Base-by-base conservation (phyloP, 179 eudicot genomes). In the Carnegiea gigantea region DNA sequence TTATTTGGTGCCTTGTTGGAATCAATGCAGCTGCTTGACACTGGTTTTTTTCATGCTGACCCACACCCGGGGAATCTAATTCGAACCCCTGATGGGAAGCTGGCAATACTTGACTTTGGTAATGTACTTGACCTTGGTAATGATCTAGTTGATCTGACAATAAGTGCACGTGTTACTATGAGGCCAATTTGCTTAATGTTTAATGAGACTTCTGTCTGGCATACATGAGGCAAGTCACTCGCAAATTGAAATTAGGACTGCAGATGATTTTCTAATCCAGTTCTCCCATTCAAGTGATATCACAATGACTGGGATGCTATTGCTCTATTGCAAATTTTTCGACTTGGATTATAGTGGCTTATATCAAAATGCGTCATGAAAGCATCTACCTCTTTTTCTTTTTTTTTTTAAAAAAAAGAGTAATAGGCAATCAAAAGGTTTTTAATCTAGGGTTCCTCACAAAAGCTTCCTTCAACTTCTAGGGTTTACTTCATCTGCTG, bases 41-140 rank as follows among this genome's bases (percentile, higher is more conserved):
- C 99, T 70, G 99, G 99, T 57, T 92, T 96, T 88, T 96, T 96
- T 86, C 99, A 96, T 92, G 99, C 99, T 85, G 99, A 96, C 88
- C 99, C 99, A 28, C 99, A 96, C 88, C 99, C 99, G 65, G 99
- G 99, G 74, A 96, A 96, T 86, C 81, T 96, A 86, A 94, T 96
- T 84, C 95, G 99, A 80, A 94, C 99, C 70, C 97, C 97, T 78
- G 98, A 96, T 82, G 99, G 99, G 85, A 96, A 96, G 84, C 88
- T 96, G 85, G 93, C 92, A 24, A 92, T 96, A 81, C 96, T 96
- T 78, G 99, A 96, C 86, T 96, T 96, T 81, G 99, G 99, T 96
- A 94, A 88, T 48, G 7, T 57, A 23, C 93, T 93, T 80, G 97
- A 92, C 85, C 93, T 94, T 82, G 95, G 93, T 94, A 92, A 88